These are phyloP conservation scores for Xylaria sp. DNA, from an alignment of 495 filamentous ascomycete genomes.

Conservation along the genomic window DNA sequence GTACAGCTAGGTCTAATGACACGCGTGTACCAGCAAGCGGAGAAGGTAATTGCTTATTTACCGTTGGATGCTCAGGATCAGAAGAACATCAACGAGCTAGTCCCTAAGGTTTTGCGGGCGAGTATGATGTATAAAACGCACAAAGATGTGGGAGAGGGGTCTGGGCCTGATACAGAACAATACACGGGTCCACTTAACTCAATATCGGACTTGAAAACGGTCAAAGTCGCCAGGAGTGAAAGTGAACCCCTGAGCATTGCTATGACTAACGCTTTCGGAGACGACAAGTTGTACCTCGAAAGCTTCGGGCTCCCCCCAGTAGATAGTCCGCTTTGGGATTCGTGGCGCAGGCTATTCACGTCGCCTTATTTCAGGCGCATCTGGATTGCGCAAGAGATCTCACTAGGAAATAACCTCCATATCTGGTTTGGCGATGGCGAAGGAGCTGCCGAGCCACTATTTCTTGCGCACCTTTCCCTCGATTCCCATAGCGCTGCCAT, in stretches of 20 bases:
- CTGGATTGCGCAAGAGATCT: slow-evolving; percentile 30
- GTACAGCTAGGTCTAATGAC: slow-evolving; percentile 30
- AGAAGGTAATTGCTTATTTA: slow-evolving; percentile 11
- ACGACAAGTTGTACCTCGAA: slow-evolving; percentile 9
- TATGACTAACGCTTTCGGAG: neutral
- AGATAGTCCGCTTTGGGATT: slow-evolving; percentile 14
- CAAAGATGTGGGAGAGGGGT: neutral
- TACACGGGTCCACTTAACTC: slow-evolving; percentile 11
- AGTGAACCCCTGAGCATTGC: neutral
- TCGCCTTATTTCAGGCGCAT: slow-evolving; percentile 24
- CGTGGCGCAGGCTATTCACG: neutral
- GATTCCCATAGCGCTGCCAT: slow-evolving; percentile 3
- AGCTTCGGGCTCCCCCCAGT: slow-evolving; percentile 1
- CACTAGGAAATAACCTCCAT: slow-evolving; percentile 14
- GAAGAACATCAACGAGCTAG: slow-evolving; percentile 7
- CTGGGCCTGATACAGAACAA: neutral
- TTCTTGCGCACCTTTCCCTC: slow-evolving; percentile 16
- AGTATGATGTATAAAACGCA: neutral
- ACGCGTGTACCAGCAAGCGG: slow-evolving; percentile 30
- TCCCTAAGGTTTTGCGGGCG: slow-evolving; percentile 1
- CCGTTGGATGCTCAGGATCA: neutral
- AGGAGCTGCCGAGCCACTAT: slow-evolving; percentile 7
- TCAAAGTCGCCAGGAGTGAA: neutral
- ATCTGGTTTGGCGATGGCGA: slow-evolving; percentile 7
- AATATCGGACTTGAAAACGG: neutral